A percentile compares a stretch with the other conserved stretches of the same genome.
phyloP scores from a whole-genome alignment of 192 early-diverging fungal species.

The Coemansia erecta region DNA sequence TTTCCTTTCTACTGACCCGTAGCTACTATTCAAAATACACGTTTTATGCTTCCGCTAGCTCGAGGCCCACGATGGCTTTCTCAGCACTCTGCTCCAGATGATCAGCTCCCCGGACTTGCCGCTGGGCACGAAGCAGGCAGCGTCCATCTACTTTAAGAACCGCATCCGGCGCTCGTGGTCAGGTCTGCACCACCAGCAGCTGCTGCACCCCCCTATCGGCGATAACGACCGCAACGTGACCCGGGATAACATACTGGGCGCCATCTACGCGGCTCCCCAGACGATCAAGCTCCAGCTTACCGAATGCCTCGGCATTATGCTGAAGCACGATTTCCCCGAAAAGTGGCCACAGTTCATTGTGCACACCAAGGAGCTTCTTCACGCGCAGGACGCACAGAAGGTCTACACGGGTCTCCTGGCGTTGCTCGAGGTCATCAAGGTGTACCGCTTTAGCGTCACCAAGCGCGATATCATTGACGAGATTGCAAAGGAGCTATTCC shows the following conservation, averaged over 20 bases:
- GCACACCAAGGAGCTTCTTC: slow-evolving; percentile 62
- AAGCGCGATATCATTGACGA: slow-evolving; percentile 67
- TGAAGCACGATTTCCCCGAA: slow-evolving; percentile 74
- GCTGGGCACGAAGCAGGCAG: slow-evolving; percentile 45
- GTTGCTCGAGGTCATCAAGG: slow-evolving; percentile 75
- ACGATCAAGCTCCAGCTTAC: slow-evolving; percentile 82
- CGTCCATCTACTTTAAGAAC: slow-evolving; percentile 90
- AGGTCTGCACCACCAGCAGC: slow-evolving; percentile 25
- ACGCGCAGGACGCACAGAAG: slow-evolving; percentile 61
- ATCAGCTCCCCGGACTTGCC: slow-evolving; percentile 31
- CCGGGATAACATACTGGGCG: slow-evolving; percentile 70
- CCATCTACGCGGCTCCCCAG: slow-evolving; percentile 67
- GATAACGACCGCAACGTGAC: slow-evolving; percentile 71
- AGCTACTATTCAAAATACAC: not conserved
- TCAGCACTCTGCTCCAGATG: slow-evolving; percentile 47
- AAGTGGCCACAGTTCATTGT: slow-evolving; percentile 79
- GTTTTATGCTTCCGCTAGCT: slow-evolving; percentile 38
- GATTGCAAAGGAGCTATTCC: slow-evolving; percentile 74
- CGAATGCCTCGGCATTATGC: slow-evolving; percentile 70
- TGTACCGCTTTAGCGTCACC: slow-evolving; percentile 69
- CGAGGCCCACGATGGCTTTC: slow-evolving; percentile 47
- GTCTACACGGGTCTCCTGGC: slow-evolving; percentile 79
- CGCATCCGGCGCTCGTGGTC: slow-evolving; percentile 70
- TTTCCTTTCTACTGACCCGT: not conserved
- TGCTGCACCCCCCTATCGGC: slow-evolving; percentile 52